phyloP scores from a whole-genome alignment of 257 asterid genomes.

The Thymus mandschuricus region DNA sequence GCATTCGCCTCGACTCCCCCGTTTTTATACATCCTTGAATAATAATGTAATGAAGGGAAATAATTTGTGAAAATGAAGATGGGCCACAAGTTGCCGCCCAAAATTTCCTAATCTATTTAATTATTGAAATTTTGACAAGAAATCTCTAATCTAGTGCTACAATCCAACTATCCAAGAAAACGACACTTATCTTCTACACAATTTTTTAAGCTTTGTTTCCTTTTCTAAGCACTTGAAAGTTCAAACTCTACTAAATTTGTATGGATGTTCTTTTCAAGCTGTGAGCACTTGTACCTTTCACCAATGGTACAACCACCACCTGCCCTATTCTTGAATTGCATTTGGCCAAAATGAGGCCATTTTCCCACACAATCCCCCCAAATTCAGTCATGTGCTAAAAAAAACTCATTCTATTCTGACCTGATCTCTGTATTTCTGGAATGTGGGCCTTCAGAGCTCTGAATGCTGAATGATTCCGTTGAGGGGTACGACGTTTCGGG shows the following conservation, averaged over 20 bases:
- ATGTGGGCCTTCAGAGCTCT: constrained; percentile 52
- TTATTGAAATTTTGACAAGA: constrained; percentile 29
- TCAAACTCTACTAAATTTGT: constrained; percentile 26
- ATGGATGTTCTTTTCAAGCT: neutral
- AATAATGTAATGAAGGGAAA: neutral
- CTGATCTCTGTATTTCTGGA: constrained; percentile 28
- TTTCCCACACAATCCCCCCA: constrained; percentile 18
- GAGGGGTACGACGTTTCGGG: constrained; percentile 48
- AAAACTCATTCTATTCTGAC: constrained; percentile 6
- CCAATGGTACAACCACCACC: neutral
- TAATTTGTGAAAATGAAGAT: constrained; percentile 5
- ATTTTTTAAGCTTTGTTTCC: constrained; percentile 3
- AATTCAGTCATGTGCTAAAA: neutral
- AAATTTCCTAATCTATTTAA: constrained; percentile 27
- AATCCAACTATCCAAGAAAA: constrained; percentile 15
- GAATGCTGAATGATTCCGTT: constrained; percentile 59
- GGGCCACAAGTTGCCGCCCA: constrained; percentile 43
- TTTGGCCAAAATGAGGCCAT: neutral
- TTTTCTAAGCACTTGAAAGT: neutral
- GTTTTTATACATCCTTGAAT: neutral
- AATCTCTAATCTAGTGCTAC: constrained; percentile 17
- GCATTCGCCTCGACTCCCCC: neutral
- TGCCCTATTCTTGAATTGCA: neutral
- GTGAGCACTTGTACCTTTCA: neutral
- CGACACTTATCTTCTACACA: constrained; percentile 16